Base-by-base conservation (phyloP, 2,329 filamentous ascomycete species). In the Emmonsiellopsis sp. region DNA sequence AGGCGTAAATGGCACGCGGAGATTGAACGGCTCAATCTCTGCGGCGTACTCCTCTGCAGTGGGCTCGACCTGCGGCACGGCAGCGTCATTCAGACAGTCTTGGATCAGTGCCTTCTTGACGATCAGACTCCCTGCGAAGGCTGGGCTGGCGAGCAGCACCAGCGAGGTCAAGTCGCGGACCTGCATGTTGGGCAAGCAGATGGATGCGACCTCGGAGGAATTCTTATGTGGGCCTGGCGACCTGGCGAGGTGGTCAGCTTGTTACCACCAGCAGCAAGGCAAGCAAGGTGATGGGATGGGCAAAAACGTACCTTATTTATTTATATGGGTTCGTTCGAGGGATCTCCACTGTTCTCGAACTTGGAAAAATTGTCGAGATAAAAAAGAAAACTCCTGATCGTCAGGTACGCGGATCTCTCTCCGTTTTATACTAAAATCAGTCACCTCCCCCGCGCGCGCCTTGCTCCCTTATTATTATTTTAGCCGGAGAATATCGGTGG, bases 1-100 rank as follows among this genome's bases (percentile, higher is more conserved):
- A 7, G 67, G 67, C 2, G 54, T 62, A 49, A 59, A 64, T 15
- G 55, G 51, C 16, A 63, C 46, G 46, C 64, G 62, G 9, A 69
- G 57, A 54, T 70, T 70, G 44, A 35, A 54, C 44, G 52, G 44
- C 8, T 35, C 26, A 15, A 16, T 51, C 13, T 13, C 16, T 8
- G 40, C 26, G 13, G 40, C 30, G 38, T 42, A 51, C 10, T 32
- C 49, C 13, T 42, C 35, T 6, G 35, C 2, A 16, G 16, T 8
- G 6, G 49, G 49, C 9, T 42, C 35, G 5, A 42, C 26, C 13
- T 51, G 49, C 6, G 49, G 49, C 49, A 51, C 49, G 7, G n/a
- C 15, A n/a, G 49, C 49, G 1, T 42, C 26, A 7, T 11, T 42
- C 30, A 51, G 30, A 16, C 49, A 51, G 10, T 51, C 49, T 13